Base-by-base conservation (phyloP, 139 green algal species). In the Tetradesmus lagerheimii region DNA sequence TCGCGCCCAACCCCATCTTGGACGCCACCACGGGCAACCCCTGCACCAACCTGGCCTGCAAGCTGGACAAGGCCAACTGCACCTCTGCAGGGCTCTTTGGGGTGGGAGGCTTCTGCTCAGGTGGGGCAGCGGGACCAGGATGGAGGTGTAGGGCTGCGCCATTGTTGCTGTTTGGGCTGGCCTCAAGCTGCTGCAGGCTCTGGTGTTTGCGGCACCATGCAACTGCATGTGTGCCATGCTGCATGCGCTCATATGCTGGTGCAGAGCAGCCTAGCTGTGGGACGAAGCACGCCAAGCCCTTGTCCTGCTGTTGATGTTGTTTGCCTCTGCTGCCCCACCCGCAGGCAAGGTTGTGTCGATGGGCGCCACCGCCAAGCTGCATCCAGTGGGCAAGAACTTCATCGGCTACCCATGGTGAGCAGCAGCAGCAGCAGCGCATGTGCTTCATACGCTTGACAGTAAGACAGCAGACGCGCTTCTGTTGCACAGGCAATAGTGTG, bases 1-100 rank as follows among this genome's bases (percentile, higher is more conserved):
- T 37, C 39, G 15, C 4, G 38, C 83, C 83, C 15, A 75, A 50
- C 31, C 38, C 83, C 14, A 41, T 88, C n/a, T 20, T 88, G 12
- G 83, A 88, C 9, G 27, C 45, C 67, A 78, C n/a, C 29, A 38
- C 14, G 8, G 31, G 67, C 67, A 78, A 37, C 67, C 31, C 31
- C 11, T 78, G 67, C 64, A 41, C 29, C 1, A 88, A 88, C 83
- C 64, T 88, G 37, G 83, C 83, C 3, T 88, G 83, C 83, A 88
- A 88, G 64, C 83, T 88, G 62, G 37, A 88, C 41, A 38, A 25
- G 27, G 25, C 62, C 9, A 80, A 80, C 83, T 88, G 83, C 39
- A 88, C 83, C 12, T 88, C 83, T 0, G n/a, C 20, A 9, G 83
- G 83, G 20, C 57, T 71, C 29, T 12, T 88, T 2, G 83, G 83